A percentile compares a stretch with the other conserved stretches of the same genome.
phyloP scores from a whole-genome alignment of 768 basidiomycete genomes.

The Amanita pseudoporphyria region DNA sequence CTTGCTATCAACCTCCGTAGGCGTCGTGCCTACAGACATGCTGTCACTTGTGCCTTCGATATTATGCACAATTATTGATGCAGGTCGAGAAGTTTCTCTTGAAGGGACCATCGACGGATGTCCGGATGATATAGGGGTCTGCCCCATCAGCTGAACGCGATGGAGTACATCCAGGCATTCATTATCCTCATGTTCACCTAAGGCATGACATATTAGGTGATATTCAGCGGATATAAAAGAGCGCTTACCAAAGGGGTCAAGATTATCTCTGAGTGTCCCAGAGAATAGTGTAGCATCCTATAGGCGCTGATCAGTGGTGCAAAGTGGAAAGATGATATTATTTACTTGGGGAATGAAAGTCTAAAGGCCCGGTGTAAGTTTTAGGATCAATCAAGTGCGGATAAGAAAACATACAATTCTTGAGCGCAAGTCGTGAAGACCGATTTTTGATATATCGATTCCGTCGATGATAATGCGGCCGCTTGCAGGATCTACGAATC shows the following conservation, averaged over 20 bases:
- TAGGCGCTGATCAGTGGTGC: not conserved
- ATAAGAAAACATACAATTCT: conserved; percentile 41
- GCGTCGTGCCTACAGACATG: conserved; percentile 27
- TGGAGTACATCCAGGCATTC: conserved; percentile 75
- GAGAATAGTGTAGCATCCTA: conserved; percentile 72
- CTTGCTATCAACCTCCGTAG: conserved; percentile 49
- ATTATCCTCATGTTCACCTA: conserved; percentile 63
- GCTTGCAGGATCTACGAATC: conserved; percentile 59
- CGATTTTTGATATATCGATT: conserved; percentile 80
- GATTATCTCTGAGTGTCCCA: conserved; percentile 65
- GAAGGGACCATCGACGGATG: conserved; percentile 41
- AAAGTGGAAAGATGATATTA: not conserved
- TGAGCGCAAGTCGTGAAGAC: conserved; percentile 75
- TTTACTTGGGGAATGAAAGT: conserved; percentile 66
- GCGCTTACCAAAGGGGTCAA: conserved; percentile 58
- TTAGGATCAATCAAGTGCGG: conserved; percentile 1
- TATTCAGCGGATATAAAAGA: too few relatives aligned
- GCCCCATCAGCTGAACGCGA: conserved; percentile 69
- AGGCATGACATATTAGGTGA: conserved; percentile 14
- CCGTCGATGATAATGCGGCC: conserved; percentile 82
- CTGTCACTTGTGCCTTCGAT: conserved; percentile 27
- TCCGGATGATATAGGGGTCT: conserved; percentile 38
- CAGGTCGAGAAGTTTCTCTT: conserved; percentile 30
- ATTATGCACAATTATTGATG: conserved; percentile 32
- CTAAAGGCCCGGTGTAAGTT: conserved; percentile 22